Conservation (phyloP, 495 filamentous ascomycete species). For the Annulohypoxylon stygium region DNA sequence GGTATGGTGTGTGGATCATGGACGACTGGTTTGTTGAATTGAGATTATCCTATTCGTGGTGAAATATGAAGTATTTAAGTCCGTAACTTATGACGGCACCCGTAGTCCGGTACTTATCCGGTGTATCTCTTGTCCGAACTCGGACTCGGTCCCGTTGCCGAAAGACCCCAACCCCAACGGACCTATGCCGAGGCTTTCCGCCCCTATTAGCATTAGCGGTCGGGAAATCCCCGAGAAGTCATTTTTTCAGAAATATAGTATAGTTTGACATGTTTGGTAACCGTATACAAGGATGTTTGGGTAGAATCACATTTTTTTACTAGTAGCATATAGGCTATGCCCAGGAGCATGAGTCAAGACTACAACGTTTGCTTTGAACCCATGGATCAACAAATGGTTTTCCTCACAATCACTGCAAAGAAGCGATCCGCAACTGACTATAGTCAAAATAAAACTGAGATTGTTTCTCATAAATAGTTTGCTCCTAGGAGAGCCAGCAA, state of each 20-base stretch:
- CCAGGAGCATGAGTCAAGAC: no score
- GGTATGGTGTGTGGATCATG: not conserved
- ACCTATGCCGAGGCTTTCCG: slow-evolving; percentile 35
- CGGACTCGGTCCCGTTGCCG: slow-evolving; percentile 36
- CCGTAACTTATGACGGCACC: not conserved
- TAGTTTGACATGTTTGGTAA: not conserved
- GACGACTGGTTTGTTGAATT: not conserved
- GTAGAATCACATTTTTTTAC: no score
- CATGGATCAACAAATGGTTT: not conserved
- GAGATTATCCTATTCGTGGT: not conserved
- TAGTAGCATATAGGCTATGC: no score
- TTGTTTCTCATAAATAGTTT: no score
- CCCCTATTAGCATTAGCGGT: not conserved
- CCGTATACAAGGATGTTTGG: no score
- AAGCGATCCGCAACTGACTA: no score
- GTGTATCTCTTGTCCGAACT: slow-evolving; percentile 22
- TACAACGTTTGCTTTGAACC: no score
- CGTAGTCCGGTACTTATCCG: slow-evolving; percentile 9
- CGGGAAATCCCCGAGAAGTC: not conserved
- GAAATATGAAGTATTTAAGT: not conserved
- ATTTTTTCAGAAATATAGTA: not conserved
- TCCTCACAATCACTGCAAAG: no score
- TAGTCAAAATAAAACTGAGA: no score
- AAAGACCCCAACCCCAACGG: slow-evolving; percentile 18
- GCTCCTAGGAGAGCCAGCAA: no score